Conservation (phyloP, 129 eudicot genomes). For the sunflower (Helianthus annuus) region DNA sequence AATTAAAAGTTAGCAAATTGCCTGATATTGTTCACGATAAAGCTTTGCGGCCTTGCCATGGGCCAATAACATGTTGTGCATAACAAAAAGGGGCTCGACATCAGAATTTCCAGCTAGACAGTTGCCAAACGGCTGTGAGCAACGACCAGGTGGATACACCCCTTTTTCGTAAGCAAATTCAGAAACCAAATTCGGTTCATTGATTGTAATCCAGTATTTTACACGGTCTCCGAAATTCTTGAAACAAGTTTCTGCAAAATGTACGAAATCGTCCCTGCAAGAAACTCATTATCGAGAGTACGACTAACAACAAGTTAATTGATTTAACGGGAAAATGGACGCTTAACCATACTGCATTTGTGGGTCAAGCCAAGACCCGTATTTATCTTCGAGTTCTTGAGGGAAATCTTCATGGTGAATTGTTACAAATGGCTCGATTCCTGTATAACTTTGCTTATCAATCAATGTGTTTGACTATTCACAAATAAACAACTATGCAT, state of each 20-base stretch:
- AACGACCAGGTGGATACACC: conserved; percentile 60
- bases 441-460: conserved; percentile 30
- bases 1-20: conserved; percentile 6
- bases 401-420: conserved; percentile 73
- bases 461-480: conserved; percentile 8
- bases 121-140: conserved; percentile 80
- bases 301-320: neutral
- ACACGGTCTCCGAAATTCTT: conserved; percentile 78
- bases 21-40: conserved; percentile 65
- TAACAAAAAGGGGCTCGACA: conserved; percentile 65
- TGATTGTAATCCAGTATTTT: conserved; percentile 78
- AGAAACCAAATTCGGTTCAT: conserved; percentile 65
- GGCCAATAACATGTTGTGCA: conserved; percentile 70
- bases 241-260: conserved; percentile 75
- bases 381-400: conserved; percentile 71
- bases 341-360: conserved; percentile 61
- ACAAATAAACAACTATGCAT: conserved; percentile 6
- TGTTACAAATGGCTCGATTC: conserved; percentile 78
- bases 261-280: conserved; percentile 77
- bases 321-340: neutral
- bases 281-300: neutral
- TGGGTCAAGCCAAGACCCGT: conserved; percentile 74
- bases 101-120: conserved; percentile 74
- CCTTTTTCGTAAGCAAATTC: conserved; percentile 45
- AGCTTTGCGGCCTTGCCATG: conserved; percentile 75